Evolutionary conservation across 1,139 yeast genomes (phyloP), one percentile per base, ranked within the genome.

Genomic region (Suhomyces chickasaworum): DNA sequence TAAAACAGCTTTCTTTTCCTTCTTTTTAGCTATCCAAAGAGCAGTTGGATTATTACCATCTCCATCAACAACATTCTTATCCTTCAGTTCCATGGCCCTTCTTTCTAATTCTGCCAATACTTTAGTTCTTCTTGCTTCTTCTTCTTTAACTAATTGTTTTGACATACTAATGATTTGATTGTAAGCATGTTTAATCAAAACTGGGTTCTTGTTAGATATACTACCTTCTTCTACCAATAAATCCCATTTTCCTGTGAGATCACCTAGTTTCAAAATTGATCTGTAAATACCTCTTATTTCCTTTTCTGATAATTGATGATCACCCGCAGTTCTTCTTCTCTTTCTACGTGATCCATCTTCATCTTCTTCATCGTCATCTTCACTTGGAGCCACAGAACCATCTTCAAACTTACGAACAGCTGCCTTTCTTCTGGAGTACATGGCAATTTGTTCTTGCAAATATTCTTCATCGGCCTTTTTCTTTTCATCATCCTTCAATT

Each of bases 401-500:
- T 53, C 50, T 21, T 55, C 57, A 61, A 75, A 80, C 61, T 75
- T 82, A 59, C 77, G 78, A 46, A 79, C 76, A 15, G 96, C 90
- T 13, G 86, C 88, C 52, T 85, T 81, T 59, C 97, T 81, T 62
- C 95, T 82, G 37, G 88, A 82, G 60, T 82, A 86, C 84, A 91
- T 81, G 53, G 89, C 90, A 56, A 93, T 84, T 65, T 95, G 98
- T 57, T 91, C 95, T 60, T 89, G 84, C 51, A 93, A 77, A 63
- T 83, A 91, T 53, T 81, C 86, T 53, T 93, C 97, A 56, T 93
- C 97, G 38, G 85, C 81, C 45, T 88, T 80, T 63, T 83, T 84
- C 73, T 86, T 86, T 60, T 93, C 99, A 50, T 90, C 96, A 52
- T 88, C 96, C 64, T 95, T 93, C 60, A 95, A 77, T 63, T 88